Evolutionary conservation across 306 rosid genomes (phyloP).

Genomic region (Crotalaria pallida): DNA sequence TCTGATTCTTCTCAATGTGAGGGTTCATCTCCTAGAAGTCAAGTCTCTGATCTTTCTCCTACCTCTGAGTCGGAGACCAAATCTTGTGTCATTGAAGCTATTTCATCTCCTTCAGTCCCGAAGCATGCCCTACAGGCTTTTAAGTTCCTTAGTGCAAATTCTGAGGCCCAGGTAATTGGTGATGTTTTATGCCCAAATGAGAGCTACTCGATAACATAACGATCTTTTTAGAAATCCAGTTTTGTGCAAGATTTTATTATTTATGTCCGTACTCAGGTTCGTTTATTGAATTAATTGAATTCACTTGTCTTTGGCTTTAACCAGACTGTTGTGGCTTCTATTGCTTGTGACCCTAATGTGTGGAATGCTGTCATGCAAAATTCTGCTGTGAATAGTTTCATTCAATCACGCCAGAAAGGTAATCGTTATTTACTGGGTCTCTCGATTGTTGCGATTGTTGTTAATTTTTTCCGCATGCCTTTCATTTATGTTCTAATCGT

Average conservation of each 20-base stretch:
- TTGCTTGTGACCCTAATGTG: slow-evolving; percentile 57
- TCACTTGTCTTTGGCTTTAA: slow-evolving; percentile 7
- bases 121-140: slow-evolving; percentile 63
- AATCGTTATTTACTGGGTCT: not conserved
- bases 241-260: not conserved
- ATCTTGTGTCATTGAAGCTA: slow-evolving; percentile 30
- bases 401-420: slow-evolving; percentile 42
- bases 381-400: slow-evolving; percentile 40
- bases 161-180: slow-evolving; percentile 64
- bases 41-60: slow-evolving; percentile 30
- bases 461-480: not conserved
- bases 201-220: not conserved
- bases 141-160: slow-evolving; percentile 45
- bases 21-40: slow-evolving; percentile 14
- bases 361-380: slow-evolving; percentile 70
- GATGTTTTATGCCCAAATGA: not conserved
- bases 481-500: not conserved
- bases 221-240: not conserved
- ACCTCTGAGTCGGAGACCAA: slow-evolving; percentile 33
- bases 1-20: slow-evolving; percentile 25
- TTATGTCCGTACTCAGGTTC: not conserved
- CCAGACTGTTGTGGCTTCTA: slow-evolving; percentile 76
- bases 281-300: not conserved
- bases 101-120: slow-evolving; percentile 35
- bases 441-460: no score